phyloP scores from a whole-genome alignment of 2,329 filamentous ascomycete genomes.

The Huntiella abstrusa region DNA sequence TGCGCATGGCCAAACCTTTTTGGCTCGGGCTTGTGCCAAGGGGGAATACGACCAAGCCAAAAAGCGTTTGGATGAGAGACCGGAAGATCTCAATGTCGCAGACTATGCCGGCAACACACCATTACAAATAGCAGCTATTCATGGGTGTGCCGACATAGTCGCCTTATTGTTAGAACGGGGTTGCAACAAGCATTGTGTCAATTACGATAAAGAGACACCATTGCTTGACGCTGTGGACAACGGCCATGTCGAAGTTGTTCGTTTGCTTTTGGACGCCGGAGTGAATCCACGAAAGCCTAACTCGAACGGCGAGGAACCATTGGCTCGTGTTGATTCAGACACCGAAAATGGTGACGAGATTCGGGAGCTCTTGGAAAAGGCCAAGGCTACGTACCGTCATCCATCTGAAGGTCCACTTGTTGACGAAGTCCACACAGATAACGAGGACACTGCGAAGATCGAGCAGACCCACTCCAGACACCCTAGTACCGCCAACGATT shows the following conservation, averaged over 20 bases:
- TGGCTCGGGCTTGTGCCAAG: conserved; percentile 77
- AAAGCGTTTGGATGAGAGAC: conserved; percentile 54
- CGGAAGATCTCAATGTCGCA: conserved; percentile 71
- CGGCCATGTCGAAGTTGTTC: conserved; percentile 74
- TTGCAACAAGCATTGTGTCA: conserved; percentile 63
- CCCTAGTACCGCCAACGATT: conserved; percentile 18
- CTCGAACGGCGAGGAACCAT: conserved; percentile 76
- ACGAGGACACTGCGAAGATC: conserved; percentile 27
- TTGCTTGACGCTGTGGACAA: conserved; percentile 94
- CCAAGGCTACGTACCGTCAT: conserved; percentile 8
- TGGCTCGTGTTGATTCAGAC: conserved; percentile 62
- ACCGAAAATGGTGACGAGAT: conserved; percentile 67
- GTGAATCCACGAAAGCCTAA: conserved; percentile 86
- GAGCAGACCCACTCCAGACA: conserved; percentile 22
- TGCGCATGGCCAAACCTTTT: conserved; percentile 73
- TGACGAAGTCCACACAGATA: conserved; percentile 19
- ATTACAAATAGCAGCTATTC: conserved; percentile 76
- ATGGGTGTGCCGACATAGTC: conserved; percentile 74
- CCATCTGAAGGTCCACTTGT: conserved; percentile 8
- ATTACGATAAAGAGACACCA: conserved; percentile 77
- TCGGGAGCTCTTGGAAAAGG: conserved; percentile 28
- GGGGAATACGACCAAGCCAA: conserved; percentile 68
- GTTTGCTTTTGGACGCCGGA: conserved; percentile 62
- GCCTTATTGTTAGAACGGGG: conserved; percentile 68
- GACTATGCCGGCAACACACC: conserved; percentile 96